These are phyloP conservation scores for Penicillium sp. DNA, from an alignment of 2,329 filamentous ascomycete species.

Conservation along the genomic window DNA sequence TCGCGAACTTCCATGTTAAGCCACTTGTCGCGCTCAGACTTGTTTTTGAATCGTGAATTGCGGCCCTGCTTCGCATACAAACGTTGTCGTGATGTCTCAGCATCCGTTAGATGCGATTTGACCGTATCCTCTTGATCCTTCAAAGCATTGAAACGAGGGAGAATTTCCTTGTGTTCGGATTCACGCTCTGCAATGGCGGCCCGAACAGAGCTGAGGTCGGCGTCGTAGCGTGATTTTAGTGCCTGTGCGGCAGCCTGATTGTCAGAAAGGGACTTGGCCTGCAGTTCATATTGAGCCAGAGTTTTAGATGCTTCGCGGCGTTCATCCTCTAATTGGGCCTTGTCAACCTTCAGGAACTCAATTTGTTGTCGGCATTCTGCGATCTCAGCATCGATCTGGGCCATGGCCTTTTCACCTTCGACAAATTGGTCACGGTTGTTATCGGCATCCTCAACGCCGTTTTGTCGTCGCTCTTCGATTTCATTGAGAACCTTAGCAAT, in stretches of 20 bases:
- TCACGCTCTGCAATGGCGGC: slow-evolving; percentile 74
- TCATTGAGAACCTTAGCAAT: slow-evolving; percentile 75
- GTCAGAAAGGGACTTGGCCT: slow-evolving; percentile 77
- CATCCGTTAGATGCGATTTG: slow-evolving; percentile 70
- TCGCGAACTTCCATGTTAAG: slow-evolving; percentile 78
- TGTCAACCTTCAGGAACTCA: slow-evolving; percentile 80
- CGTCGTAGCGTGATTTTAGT: slow-evolving; percentile 66
- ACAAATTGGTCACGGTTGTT: slow-evolving; percentile 74
- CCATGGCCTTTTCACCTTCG: slow-evolving; percentile 75
- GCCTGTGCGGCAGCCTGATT: slow-evolving; percentile 77
- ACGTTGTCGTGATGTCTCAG: slow-evolving; percentile 71
- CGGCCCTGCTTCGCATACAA: slow-evolving; percentile 91
- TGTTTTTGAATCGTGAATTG: slow-evolving; percentile 81
- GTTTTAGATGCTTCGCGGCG: slow-evolving; percentile 75
- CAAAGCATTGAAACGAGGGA: slow-evolving; percentile 72
- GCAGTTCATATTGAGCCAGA: slow-evolving; percentile 82
- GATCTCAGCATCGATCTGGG: slow-evolving; percentile 74
- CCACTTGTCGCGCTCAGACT: slow-evolving; percentile 82
- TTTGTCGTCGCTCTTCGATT: slow-evolving; percentile 77
- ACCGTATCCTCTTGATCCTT: slow-evolving; percentile 71
- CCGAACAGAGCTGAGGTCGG: slow-evolving; percentile 70
- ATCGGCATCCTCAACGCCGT: slow-evolving; percentile 80
- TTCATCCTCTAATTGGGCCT: slow-evolving; percentile 84
- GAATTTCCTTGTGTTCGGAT: slow-evolving; percentile 68
- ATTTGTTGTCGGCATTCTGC: slow-evolving; percentile 77